Base-by-base conservation (phyloP, 2,329 filamentous ascomycete species). In the Cucurbitaria berberidis region DNA sequence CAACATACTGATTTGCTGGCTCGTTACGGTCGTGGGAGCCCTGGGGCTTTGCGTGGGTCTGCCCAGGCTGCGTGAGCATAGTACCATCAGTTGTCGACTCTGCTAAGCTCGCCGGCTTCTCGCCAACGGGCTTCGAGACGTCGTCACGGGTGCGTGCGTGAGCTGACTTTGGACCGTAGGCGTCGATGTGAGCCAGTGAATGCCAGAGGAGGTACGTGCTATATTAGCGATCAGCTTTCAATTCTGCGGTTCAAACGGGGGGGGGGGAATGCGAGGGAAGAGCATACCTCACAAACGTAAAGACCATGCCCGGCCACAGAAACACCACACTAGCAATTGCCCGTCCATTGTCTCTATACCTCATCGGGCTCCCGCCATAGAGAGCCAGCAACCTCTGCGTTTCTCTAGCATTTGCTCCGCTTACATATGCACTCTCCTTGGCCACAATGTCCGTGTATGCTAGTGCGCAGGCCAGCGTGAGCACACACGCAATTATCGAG, bases 261-360 rank as follows among this genome's bases (percentile, higher is more conserved):
- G n/a, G 27, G 18, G 24, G 18, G 30, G 19, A 16, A 27, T 24
- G n/a, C 11, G 5, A 38, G 13, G 5, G 34, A 10, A 38, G 16
- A 42, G 13, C 57, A 40, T 57, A 80, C 78, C 78, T 80, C 5
- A 76, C 76, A 49, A 82, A 74, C 0, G 81, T 81, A 15, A 74
- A 76, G 1, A 82, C 51, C 62, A 78, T 77, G 0, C 82, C 83
- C 0, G 78, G 71, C 83, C 83, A 86, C 15, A 81, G 60, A 19
- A 85, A 79, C 0, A 84, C 80, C 3, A 80, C 77, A 34, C 79
- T 79, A 1, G 81, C 80, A 48, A 85, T 65, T 8, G 78, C 80
- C 9, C 81, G 72, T 1, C 76, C 76, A 51, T 84, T 84, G 16
- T 80, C 66, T 18, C 77, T 69, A 59, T 85, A 85, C 30, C 66